phyloP scores from a whole-genome alignment of 257 asterid species.

The Voacanga thouarsii region DNA sequence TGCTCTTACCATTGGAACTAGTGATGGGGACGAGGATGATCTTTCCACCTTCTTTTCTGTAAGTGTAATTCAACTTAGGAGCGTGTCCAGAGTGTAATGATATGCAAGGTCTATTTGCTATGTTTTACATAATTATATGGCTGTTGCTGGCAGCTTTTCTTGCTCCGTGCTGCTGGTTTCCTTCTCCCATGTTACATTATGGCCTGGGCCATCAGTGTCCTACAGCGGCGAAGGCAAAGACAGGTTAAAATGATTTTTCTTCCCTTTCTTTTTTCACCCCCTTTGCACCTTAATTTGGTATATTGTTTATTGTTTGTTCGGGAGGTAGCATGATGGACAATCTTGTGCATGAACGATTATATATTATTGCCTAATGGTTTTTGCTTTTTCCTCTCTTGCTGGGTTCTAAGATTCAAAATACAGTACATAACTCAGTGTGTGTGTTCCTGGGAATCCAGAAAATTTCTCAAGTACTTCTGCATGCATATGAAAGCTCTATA shows the following conservation, averaged over 20 bases:
- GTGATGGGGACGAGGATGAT: conserved; percentile 44
- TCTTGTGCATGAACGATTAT: too few species aligned
- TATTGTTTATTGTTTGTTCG: neutral
- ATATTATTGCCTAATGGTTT: neutral
- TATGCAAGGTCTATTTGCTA: neutral
- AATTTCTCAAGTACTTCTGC: neutral
- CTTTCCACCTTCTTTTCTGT: conserved; percentile 43
- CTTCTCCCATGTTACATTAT: conserved; percentile 47
- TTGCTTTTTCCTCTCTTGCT: neutral
- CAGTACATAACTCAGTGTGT: neutral
- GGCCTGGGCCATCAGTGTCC: conserved; percentile 50
- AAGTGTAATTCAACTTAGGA: conserved; percentile 17
- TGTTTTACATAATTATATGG: conserved; percentile 3
- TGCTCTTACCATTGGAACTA: conserved; percentile 39
- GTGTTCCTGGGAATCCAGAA: neutral
- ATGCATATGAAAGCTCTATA: neutral
- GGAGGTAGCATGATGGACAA: neutral
- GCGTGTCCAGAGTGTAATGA: neutral
- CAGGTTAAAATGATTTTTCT: conserved; percentile 28
- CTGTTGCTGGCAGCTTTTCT: conserved; percentile 36
- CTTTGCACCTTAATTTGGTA: neutral
- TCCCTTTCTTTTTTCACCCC: neutral
- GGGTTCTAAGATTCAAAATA: neutral
- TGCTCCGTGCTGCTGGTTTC: conserved; percentile 49
- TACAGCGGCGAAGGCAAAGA: conserved; percentile 53